phyloP scores from a whole-genome alignment of 257 asterid genomes.

The Solanum bukasovii region DNA sequence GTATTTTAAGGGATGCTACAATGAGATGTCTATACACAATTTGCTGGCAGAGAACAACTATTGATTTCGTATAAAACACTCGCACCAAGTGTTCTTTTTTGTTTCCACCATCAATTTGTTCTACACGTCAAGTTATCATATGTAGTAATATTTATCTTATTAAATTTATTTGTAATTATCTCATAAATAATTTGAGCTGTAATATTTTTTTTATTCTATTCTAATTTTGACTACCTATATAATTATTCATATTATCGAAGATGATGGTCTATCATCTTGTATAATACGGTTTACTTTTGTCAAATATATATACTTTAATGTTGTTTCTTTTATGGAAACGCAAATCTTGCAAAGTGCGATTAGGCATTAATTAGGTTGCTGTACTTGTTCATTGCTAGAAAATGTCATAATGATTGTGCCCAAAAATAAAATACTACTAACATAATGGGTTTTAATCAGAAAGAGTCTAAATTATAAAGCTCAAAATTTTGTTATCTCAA shows the following conservation, averaged over 20 bases:
- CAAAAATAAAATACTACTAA: neutral
- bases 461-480: neutral
- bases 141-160: neutral
- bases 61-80: conserved; percentile 3
- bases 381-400: too few relatives aligned
- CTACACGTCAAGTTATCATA: neutral
- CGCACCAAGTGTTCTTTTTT: neutral
- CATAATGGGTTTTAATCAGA: neutral
- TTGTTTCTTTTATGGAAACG: too few relatives aligned
- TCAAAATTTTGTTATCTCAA: neutral
- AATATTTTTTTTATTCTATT: neutral
- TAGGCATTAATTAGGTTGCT: too few relatives aligned
- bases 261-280: neutral
- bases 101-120: neutral
- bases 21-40: conserved; percentile 11
- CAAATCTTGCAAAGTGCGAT: too few relatives aligned
- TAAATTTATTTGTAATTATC: neutral
- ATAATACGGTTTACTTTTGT: too few relatives aligned
- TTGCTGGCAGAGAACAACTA: conserved; percentile 10
- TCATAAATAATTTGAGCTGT: neutral
- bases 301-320: too few relatives aligned
- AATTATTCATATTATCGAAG: neutral
- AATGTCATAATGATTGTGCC: too few relatives aligned
- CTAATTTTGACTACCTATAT: neutral
- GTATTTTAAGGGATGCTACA: neutral